Base-by-base conservation (phyloP, 306 rosid genomes). In the Sphenostylis stenocarpa region DNA sequence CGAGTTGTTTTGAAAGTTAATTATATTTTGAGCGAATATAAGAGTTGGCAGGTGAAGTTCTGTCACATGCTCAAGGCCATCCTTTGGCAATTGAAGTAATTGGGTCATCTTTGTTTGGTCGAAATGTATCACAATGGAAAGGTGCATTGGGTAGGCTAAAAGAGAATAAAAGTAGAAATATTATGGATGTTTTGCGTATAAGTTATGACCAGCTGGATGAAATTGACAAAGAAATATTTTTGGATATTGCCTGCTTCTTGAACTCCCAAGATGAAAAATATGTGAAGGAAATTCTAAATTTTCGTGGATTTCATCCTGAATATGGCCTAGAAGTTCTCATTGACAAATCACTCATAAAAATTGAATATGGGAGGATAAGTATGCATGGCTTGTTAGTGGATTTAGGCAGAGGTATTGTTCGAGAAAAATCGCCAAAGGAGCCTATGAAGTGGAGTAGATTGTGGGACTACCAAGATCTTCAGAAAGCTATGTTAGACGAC, bases 211-310 rank as follows among this genome's bases (percentile, higher is more conserved):
- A 20, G 2, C 0, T 52, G 15, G 28, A 52, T 0, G 58, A 52
- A 1, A 3, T 0, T 0, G 2, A 20, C 0, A 52, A 52, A 5
- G 38, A 75, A 14, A 61, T 75, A 33, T 61, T 75, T 47, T 9
- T 75, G 0, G 79, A 75, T 29, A 62, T 75, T 61, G 34, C 71
- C 3, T 73, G 57, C 3, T 47, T 45, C 1, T n/a, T n/a, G n/a
- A n/a, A n/a, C 4, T n/a, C 7, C 0, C 1, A 1, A 4, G 4
- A 3, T 0, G 0, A 0, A 13, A 3, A 5, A 7, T 0, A 7
- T 0, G 1, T 0, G n/a, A 28, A 5, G 15, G 1, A 28, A 29
- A 0, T 31, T 29, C 13, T 70, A 31, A 6, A 48, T 0, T 4
- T 12, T 34, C 23, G 51, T 21, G 38, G 76, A 6, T 52, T 52